Conservation (phyloP, 441 rosid genomes). For the Omphalea diandra region DNA sequence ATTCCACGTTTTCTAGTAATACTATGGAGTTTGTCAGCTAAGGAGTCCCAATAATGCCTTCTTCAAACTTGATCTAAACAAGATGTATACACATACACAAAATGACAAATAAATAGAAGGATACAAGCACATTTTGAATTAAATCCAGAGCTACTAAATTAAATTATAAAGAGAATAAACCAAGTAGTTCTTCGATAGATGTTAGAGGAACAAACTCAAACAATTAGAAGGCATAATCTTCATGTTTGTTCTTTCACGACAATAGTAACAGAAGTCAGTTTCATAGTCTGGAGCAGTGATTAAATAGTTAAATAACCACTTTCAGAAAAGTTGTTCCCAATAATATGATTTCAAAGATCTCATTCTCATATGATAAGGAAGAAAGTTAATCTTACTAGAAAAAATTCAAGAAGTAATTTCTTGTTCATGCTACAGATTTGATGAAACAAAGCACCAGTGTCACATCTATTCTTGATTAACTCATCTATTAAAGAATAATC, state of each 20-base stretch:
- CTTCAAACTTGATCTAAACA: constrained; percentile 73
- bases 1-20: constrained; percentile 69
- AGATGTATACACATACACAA: constrained; percentile 4
- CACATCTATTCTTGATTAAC: background rate
- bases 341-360: background rate
- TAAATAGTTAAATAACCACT: no score
- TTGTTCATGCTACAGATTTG: background rate
- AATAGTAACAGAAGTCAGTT: no score
- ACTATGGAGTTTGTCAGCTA: constrained; percentile 81
- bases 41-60: constrained; percentile 90
- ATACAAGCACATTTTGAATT: no score
- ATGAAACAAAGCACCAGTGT: background rate
- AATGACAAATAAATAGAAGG: background rate
- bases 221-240: no score
- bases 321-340: no score
- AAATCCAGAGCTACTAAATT: background rate
- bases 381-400: background rate
- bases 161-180: background rate
- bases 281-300: no score
- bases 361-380: background rate
- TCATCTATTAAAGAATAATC: background rate
- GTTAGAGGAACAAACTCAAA: no score
- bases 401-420: no score
- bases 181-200: no score
- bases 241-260: no score